Base-by-base conservation (phyloP, 331 rosid species). In the Malus hybrid region DNA sequence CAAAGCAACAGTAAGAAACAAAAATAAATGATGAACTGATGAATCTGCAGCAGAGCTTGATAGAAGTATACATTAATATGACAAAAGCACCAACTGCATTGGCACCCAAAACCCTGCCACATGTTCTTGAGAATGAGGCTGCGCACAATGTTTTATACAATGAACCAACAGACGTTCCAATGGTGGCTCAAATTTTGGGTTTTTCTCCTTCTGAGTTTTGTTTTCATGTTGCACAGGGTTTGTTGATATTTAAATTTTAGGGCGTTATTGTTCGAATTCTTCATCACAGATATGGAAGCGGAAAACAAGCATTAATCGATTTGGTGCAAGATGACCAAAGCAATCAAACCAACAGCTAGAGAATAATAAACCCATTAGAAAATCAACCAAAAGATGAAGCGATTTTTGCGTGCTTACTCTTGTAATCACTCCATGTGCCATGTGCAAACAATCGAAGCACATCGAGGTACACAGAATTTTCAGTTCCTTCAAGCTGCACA, bases 351-450 rank as follows among this genome's bases (percentile, higher is more conserved):
- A 52, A 39, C 59, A 28, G 56, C 27, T 20, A 39, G 12, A 22
- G 7, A 29, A 19, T 69, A 39, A 7, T 7, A 18, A 22, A 67
- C 27, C 12, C 28, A 57, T 44, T 42, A 69, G 34, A 82, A 56
- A 63, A 39, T 13, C 5, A 3, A 27, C 15, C 6, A 57, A 11
- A 36, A 33, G 33, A 29, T 18, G 6, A 76, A 81, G 57, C 11
- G 27, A 55, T 55, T 28, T 81, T 55, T 62, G 20, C 42, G 57
- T 50, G 22, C 93, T 86, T 86, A 92, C 99, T 78, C 88, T 85
- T 94, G 80, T 88, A 94, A 82, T 94, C 99, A 77, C 87, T 92
- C 97, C 97, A 94, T 54, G 91, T 92, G 77, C 97, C 99, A 70
- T 92, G 90, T 12, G 97, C 93, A 86, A 90, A 92, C 86, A 94